Evolutionary conservation across 2,329 filamentous ascomycete genomes (phyloP), one percentile per base, ranked within the genome.

Genomic region (Microcyclosporella mali): DNA sequence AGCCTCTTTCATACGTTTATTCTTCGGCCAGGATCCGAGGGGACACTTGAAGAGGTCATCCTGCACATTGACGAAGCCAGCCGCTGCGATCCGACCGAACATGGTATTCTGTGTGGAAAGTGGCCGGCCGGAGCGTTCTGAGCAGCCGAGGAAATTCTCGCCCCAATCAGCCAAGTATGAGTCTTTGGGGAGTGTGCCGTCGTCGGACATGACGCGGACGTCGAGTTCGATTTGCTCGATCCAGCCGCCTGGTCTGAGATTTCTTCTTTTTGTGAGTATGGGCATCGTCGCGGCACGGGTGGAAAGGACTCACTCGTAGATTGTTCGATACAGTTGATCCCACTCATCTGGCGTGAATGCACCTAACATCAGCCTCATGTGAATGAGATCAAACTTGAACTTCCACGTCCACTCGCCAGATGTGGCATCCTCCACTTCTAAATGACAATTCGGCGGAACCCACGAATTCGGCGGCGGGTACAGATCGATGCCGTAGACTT

Each of bases 231-330:
- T 52, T 41, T 70, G 64, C 47, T 71, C 67, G 45, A 71, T 51
- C 47, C 61, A 70, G 14, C 62, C 69, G 11, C 67, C 66, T 0
- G 68, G 68, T 19, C 57, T 56, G n/a, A 68, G 58, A 43, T 67
- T 41, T 15, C 32, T 33, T 25, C 21, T 25, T 25, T 9, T 6
- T 9, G 9, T 25, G 6, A 25, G 21, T 9, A 25, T 25, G 6
- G 4, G 21, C 6, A 25, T 25, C 21, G 4, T 4, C 21, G 4
- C 9, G 21, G 21, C 4, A 9, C 21, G 21, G 9, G 21, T 4
- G 21, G 14, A n/a, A n/a, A 27, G 27, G 14, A 33, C 35, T 25
- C 28, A 43, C 37, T 47, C 45, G 37, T 48, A 51, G 19, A 42
- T 35, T 9, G 30, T 47, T 11, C 16, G 9, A 19, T 51, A 51